Evolutionary conservation across 257 asterid species (phyloP), one percentile per base, ranked within the genome.

Genomic region (Solanum microdontum): DNA sequence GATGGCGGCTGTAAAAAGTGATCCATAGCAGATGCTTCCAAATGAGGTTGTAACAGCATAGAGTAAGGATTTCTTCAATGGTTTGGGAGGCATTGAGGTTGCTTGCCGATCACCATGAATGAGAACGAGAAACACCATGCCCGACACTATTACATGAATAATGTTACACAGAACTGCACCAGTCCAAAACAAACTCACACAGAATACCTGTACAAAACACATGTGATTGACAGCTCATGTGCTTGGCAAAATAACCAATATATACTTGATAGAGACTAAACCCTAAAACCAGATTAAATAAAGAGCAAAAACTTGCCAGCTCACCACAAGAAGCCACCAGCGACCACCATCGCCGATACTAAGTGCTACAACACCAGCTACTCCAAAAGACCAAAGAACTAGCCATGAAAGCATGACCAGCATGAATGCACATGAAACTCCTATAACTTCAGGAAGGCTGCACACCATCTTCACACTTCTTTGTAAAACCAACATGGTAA

Each of bases 241-340:
- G 14, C 43, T 82, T 19, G 43, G 85, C 17, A 48, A 30, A 11
- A 48, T 28, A n/a, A 82, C 48, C 70, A 75, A 5, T 80, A 74
- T 48, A 48, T n/a, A 21, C 14, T 39, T 62, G 30, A 39, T 13
- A 19, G 21, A n/a, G 15, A 28, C 39, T 80, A 69, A 68, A n/a
- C 66, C 87, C 73, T 45, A 39, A 79, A 82, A 87, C 69, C 69
- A 90, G 76, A 89, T 72, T 86, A 84, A 84, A 84, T 85, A 48
- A 77, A 92, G 94, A 93, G 91, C 91, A 93, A 93, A 93, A 95
- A 97, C 99, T 95, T 97, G 99, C 99, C 98, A 90, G 95, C 99
- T 95, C 99, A 97, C 99, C 99, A 92, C 89, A 95, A 97, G 99
- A 92, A 96, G 98, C 99, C 98, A 97, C 98, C 99, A 96, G 66